These are phyloP conservation scores for Trichoderma breve DNA, from an alignment of 2,329 filamentous ascomycete genomes.

Conservation along the genomic window DNA sequence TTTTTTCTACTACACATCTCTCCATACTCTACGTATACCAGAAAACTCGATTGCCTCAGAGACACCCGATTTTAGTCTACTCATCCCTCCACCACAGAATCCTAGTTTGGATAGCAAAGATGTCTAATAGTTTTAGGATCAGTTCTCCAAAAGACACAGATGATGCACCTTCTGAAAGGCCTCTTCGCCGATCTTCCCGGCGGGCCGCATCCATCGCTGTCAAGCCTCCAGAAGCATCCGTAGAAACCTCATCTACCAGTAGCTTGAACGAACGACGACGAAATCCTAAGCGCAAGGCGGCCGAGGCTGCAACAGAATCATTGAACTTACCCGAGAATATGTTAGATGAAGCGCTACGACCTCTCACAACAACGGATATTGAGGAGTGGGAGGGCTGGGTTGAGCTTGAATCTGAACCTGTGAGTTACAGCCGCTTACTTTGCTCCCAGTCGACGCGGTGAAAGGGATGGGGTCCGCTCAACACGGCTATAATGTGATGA, in stretches of 20 bases:
- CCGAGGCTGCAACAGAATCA: conserved; percentile 31
- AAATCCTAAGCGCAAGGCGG: conserved; percentile 47
- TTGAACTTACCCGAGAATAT: conserved; percentile 40
- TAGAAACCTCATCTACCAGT: conserved; percentile 9
- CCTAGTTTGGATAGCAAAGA: neutral
- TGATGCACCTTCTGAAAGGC: neutral
- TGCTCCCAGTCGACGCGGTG: neutral
- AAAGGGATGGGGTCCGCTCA: neutral
- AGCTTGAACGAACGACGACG: conserved; percentile 31
- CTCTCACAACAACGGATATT: conserved; percentile 51
- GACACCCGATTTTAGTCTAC: too few species aligned
- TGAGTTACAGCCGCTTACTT: conserved; percentile 40
- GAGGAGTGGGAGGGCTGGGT: conserved; percentile 69
- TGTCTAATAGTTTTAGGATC: neutral
- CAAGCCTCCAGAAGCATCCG: neutral
- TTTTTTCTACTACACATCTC: neutral
- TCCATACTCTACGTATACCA: neutral
- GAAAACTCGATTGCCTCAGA: neutral
- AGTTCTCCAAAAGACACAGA: neutral
- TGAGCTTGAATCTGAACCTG: conserved; percentile 88
- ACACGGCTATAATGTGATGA: neutral
- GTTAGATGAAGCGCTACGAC: conserved; percentile 46
- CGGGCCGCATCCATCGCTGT: neutral
- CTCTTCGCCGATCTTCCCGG: conserved; percentile 18
- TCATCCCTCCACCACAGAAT: too few species aligned